phyloP scores from a whole-genome alignment of 345 rosid genomes.

The Dipteronia sinensis region DNA sequence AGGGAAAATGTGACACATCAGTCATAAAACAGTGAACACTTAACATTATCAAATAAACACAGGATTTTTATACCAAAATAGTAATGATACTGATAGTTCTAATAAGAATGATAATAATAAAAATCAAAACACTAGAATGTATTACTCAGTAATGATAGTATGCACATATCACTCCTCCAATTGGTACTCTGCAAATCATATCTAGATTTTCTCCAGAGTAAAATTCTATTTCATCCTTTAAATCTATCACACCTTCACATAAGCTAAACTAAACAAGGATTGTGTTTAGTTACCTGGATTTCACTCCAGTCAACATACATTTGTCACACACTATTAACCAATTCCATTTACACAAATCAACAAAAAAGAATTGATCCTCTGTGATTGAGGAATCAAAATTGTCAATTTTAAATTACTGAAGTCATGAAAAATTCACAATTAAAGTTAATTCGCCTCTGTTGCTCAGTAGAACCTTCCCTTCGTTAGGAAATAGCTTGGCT shows the following conservation, averaged over 20 bases:
- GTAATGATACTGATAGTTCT: not conserved
- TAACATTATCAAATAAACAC: not conserved
- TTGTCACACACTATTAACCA: not conserved
- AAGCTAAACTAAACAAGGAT: not conserved
- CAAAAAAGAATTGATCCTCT: not conserved
- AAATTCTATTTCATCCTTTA: not conserved
- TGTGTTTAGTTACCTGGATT: not conserved
- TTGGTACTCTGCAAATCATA: not conserved
- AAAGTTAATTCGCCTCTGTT: not conserved
- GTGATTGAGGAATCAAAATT: not conserved
- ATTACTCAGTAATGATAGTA: not conserved
- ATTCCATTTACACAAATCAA: not conserved
- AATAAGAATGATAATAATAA: not conserved
- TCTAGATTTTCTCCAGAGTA: not conserved
- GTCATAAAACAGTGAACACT: slow-evolving; percentile 14
- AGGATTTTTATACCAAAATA: not conserved
- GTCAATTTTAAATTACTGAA: not conserved
- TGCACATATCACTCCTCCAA: not conserved
- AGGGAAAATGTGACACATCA: slow-evolving; percentile 1
- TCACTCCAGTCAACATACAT: not conserved
- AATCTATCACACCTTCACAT: no score
- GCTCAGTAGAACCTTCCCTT: not conserved
- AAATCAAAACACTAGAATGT: slow-evolving; percentile 1
- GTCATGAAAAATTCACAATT: not conserved
- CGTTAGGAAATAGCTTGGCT: not conserved